Percentiles rank a stretch among this genome's conserved stretches.
phyloP scores from a whole-genome alignment of 2,329 filamentous ascomycete species.

The Lecanicillium sp. region DNA sequence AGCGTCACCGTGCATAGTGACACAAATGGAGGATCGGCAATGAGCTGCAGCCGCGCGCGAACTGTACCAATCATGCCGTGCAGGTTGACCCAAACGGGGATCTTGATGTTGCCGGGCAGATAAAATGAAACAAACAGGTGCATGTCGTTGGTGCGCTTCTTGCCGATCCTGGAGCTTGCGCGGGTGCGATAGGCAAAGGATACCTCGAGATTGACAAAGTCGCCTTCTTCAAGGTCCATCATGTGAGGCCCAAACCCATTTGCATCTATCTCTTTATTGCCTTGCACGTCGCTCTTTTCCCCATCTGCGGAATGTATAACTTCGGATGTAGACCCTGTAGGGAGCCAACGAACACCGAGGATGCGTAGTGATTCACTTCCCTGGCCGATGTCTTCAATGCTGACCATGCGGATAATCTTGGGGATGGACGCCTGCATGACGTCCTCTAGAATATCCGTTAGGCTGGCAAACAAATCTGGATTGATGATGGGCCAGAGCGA shows the following conservation, averaged over 20 bases:
- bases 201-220: slow-evolving; percentile 71
- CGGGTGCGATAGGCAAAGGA: slow-evolving; percentile 66
- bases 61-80: slow-evolving; percentile 64
- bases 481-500: slow-evolving; percentile 70
- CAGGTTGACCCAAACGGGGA: slow-evolving; percentile 68
- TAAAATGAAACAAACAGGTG: slow-evolving; percentile 69
- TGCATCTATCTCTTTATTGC: slow-evolving; percentile 30
- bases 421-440: slow-evolving; percentile 74
- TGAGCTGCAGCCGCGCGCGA: slow-evolving; percentile 62
- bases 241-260: slow-evolving; percentile 37
- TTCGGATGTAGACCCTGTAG: slow-evolving; percentile 56
- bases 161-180: slow-evolving; percentile 52
- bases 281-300: slow-evolving; percentile 14
- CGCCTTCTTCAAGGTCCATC: slow-evolving; percentile 70
- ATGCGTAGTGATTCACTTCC: slow-evolving; percentile 65
- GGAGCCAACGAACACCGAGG: slow-evolving; percentile 64
- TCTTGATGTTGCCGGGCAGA: slow-evolving; percentile 44
- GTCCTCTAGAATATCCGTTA: slow-evolving; percentile 67
- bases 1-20: slow-evolving; percentile 68
- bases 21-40: slow-evolving; percentile 70
- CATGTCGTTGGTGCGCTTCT: slow-evolving; percentile 57
- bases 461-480: slow-evolving; percentile 61
- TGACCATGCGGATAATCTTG: slow-evolving; percentile 63
- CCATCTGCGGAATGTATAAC: slow-evolving; percentile 28
- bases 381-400: slow-evolving; percentile 68